Conservation (phyloP, 176 grass and related monocot genomes). For the Eleusine indica region DNA sequence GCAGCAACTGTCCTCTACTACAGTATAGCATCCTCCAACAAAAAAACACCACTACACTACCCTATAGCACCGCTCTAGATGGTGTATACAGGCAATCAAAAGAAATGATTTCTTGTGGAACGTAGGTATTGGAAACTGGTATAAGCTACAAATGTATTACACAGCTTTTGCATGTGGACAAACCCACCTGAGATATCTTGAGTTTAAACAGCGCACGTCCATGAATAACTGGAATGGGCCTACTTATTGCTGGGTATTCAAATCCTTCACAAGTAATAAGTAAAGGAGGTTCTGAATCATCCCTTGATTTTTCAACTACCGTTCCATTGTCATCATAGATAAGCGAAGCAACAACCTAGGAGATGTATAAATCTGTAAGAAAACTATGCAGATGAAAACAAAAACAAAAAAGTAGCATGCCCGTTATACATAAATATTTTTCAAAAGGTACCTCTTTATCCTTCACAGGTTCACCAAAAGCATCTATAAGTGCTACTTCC, state of each 20-base stretch:
- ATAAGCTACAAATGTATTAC: not conserved
- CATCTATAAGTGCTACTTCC: conserved; percentile 72
- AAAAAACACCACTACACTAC: too few relatives aligned
- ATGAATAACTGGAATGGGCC: conserved; percentile 70
- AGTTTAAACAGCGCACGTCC: conserved; percentile 85
- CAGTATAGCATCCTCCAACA: not conserved
- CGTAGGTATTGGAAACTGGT: not conserved
- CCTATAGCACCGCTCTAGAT: not conserved
- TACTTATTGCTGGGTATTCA: conserved; percentile 79
- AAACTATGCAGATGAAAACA: conserved; percentile 7
- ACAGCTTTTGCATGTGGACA: conserved; percentile 19
- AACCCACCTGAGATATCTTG: conserved; percentile 88
- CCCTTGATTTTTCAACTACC: conserved; percentile 82
- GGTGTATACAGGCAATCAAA: not conserved
- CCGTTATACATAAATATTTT: not conserved
- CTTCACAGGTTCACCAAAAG: conserved; percentile 66
- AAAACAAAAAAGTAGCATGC: conserved; percentile 23
- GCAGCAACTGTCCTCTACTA: not conserved
- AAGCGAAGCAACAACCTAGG: conserved; percentile 84
- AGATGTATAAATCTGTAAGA: conserved; percentile 39
- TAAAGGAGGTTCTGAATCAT: conserved; percentile 85
- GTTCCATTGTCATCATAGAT: conserved; percentile 85
- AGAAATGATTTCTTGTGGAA: not conserved
- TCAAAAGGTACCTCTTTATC: conserved; percentile 64
- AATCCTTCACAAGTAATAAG: conserved; percentile 81